Evolutionary conservation across 176 grass and related monocot species (phyloP), one percentile per base, ranked within the genome.

Genomic region (Echinochloa phyllopogon): DNA sequence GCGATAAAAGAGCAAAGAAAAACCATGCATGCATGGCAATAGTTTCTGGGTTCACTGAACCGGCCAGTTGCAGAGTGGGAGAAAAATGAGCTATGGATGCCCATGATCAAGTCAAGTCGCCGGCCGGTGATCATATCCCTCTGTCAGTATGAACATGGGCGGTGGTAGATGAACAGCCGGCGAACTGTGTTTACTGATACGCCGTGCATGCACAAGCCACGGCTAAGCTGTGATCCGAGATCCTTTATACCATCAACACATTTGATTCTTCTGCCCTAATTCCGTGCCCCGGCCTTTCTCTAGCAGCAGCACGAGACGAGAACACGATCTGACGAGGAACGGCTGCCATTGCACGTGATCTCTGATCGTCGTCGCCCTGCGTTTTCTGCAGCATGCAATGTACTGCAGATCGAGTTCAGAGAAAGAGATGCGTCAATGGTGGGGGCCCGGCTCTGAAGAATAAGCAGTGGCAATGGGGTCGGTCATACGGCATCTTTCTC

Each of bases 281-380:
- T 56, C 20, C 20, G 20, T 56, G 6, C 20, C n/a, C n/a, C n/a
- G n/a, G n/a, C n/a, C 18, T 7, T 20, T 21, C 8, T 49, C 69
- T n/a, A 11, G n/a, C 57, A 17, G 69, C 13, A 37, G 63, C 33
- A 8, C 6, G 69, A 43, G 29, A 24, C 24, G 10, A 25, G 58
- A 37, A 37, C 49, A 74, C 25, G 3, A 36, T 74, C 47, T 37
- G 15, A 23, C 40, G 57, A 24, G 7, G 57, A 60, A 25, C 10
- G 23, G 27, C 52, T 65, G 45, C 72, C 21, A 55, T n/a, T 2
- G 72, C 82, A 76, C 74, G 74, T 77, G 75, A 77, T 77, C 2
- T 44, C 59, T 84, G 71, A 21, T 33, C 47, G 44, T 51, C 29
- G 13, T n/a, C 20, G 29, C 43, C 16, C 57, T 51, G 27, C 16